Evolutionary conservation across 2,329 filamentous ascomycete species (phyloP), one percentile per base, ranked within the genome.

Genomic region (Thermochaetoides dissita): DNA sequence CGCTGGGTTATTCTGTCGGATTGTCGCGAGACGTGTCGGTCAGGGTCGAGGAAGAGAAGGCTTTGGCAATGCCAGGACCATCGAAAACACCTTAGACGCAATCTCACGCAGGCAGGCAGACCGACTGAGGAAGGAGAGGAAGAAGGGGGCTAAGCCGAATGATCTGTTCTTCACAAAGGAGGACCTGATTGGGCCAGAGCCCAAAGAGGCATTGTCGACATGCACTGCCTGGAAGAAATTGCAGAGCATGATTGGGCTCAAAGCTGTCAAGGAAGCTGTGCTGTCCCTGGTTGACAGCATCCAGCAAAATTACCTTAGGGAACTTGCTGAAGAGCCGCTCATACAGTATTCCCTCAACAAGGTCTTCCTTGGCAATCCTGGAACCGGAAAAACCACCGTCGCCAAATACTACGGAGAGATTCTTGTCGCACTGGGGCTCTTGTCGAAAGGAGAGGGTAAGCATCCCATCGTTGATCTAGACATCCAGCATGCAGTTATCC

Each of bases 371-470:
- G 83, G 83, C 0, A 72, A 68, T 1, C 83, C 84, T 0, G 83
- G 84, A 0, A 88, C 83, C 0, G 82, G 83, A 0, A 88, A 87
- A 51, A 87, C 83, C 0, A 79, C 79, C 0, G 76, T 88, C 0
- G 84, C 80, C 0, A 84, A 82, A 54, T 58, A 85, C 0, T 87
- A 86, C 49, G 82, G 79, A 0, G 60, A 68, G 34, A 79, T 88
- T 2, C 63, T 88, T 1, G 76, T 71, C 0, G 74, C 83, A 42
- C 57, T 88, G 5, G 81, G 81, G 0, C 49, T 84, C 2, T 56
- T 87, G 0, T 80, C 73, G 0, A 82, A 74, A 24, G 77, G 79
- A 0, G 81, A 86, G 66, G 73, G 74, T 75, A 54, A 56, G 60
- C 52, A 6, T 12, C 36, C 30, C 10, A 8, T 7, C 2, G 11